Conservation (phyloP, 768 basidiomycete species). For the Dioszegia hungarica region DNA sequence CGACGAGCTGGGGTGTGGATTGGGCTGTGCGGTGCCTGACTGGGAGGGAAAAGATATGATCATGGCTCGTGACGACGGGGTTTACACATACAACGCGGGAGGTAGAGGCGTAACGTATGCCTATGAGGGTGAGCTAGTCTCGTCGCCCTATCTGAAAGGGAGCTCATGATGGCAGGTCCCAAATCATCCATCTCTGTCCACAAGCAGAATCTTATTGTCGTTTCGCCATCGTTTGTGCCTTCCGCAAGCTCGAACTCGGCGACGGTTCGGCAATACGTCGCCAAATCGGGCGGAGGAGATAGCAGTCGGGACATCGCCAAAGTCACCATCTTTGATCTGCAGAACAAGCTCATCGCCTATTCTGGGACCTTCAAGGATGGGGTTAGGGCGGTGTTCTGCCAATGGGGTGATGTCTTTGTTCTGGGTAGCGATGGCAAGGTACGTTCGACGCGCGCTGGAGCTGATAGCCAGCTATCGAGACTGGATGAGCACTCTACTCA, state of each 20-base stretch:
- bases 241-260: conserved; percentile 63
- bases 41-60: conserved; percentile 63
- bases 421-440: conserved; percentile 75
- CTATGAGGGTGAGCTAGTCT: conserved; percentile 68
- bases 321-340: conserved; percentile 79
- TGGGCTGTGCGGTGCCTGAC: conserved; percentile 82
- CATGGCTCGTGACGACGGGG: conserved; percentile 84
- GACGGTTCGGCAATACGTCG: conserved; percentile 68
- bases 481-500: conserved; percentile 57
- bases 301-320: conserved; percentile 44
- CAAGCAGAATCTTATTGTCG: conserved; percentile 79
- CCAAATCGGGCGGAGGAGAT: conserved; percentile 57
- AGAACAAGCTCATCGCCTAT: conserved; percentile 85
- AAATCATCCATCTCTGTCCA: conserved; percentile 74
- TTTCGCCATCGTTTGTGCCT: conserved; percentile 76
- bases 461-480: conserved; percentile 30
- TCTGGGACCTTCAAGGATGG: conserved; percentile 75
- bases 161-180: conserved; percentile 53
- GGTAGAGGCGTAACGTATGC: conserved; percentile 80
- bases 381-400: conserved; percentile 73
- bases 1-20: conserved; percentile 76
- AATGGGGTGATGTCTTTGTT: conserved; percentile 75
- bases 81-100: conserved; percentile 76
- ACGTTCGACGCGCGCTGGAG: conserved; percentile 19
- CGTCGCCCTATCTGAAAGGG: too few relatives aligned